Conservation (phyloP, 176 grass and related monocot species). For the Guadua angustifolia region DNA sequence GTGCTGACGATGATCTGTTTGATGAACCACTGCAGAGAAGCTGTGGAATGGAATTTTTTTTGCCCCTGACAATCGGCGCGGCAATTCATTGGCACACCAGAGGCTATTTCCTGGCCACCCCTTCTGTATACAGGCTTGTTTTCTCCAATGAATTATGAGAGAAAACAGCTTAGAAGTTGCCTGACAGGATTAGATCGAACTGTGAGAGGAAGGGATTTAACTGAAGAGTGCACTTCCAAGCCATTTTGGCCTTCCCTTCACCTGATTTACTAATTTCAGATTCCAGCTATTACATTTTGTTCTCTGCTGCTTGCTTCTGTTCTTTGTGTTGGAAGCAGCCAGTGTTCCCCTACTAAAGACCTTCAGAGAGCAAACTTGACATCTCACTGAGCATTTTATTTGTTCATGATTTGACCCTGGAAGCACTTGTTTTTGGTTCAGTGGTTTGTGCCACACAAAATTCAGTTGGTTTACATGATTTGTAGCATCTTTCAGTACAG, state of each 20-base stretch:
- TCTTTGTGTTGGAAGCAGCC: constrained; percentile 54
- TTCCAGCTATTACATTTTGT: constrained; percentile 43
- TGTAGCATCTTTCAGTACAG: constrained; percentile 13
- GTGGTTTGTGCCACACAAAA: constrained; percentile 29
- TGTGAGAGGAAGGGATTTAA: constrained; percentile 45
- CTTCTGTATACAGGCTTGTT: constrained; percentile 45
- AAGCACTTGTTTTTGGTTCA: constrained; percentile 32
- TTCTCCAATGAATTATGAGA: constrained; percentile 33
- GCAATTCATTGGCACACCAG: constrained; percentile 32
- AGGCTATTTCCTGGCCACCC: constrained; percentile 43
- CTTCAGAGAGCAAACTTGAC: constrained; percentile 48
- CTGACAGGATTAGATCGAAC: constrained; percentile 40
- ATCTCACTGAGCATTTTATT: constrained; percentile 47
- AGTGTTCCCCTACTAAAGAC: constrained; percentile 28
- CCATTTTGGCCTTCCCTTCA: constrained; percentile 51
- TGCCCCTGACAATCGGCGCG: not conserved
- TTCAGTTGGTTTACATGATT: constrained; percentile 28
- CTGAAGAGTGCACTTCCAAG: constrained; percentile 50
- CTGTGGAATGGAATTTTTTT: constrained; percentile 23
- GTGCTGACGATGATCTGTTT: constrained; percentile 33
- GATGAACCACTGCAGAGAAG: constrained; percentile 46
- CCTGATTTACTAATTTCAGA: constrained; percentile 55
- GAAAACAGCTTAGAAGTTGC: constrained; percentile 39
- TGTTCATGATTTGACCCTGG: constrained; percentile 31
- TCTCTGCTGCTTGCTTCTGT: constrained; percentile 49